Evolutionary conservation across 148 eudicot species (phyloP).

Genomic region (Chenopodium suecicum): DNA sequence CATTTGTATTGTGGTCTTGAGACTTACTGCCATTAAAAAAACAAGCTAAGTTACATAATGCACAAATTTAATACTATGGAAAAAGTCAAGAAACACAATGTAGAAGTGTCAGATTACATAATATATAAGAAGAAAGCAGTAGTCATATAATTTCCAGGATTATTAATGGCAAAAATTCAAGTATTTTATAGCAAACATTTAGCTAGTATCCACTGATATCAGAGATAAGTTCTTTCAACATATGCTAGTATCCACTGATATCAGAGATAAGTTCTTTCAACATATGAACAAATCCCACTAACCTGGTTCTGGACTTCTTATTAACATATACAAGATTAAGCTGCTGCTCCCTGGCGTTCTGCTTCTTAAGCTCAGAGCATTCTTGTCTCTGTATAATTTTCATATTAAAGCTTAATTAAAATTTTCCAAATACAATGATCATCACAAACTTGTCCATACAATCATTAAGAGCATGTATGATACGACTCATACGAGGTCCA

Average conservation of each 20-base stretch:
- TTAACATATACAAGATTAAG: constrained; percentile 35
- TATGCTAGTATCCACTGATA: too few species aligned
- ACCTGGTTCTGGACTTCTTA: constrained; percentile 45
- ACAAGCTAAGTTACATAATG: constrained; percentile 17
- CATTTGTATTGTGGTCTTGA: constrained; percentile 29
- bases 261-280: too few species aligned
- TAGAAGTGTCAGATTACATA: neutral
- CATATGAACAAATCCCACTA: constrained; percentile 13
- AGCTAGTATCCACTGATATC: too few species aligned
- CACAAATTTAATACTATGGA: too few species aligned
- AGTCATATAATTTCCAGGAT: neutral
- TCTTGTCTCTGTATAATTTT: constrained; percentile 58
- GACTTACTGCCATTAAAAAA: constrained; percentile 43
- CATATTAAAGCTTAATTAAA: neutral
- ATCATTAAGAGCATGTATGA: too few species aligned
- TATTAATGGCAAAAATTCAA: neutral
- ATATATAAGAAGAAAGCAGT: neutral
- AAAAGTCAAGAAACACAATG: too few species aligned
- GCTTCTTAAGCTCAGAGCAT: constrained; percentile 58
- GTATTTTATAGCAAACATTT: neutral
- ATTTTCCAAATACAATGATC: too few species aligned
- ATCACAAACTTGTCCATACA: too few species aligned
- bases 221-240: too few species aligned
- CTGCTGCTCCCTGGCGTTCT: constrained; percentile 57
- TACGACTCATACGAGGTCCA: too few species aligned